Percentiles rank a stretch among this genome's conserved stretches.
Evolutionary conservation across 495 filamentous ascomycete genomes (phyloP).

Genomic region (Hyaloscypha hepaticicola): DNA sequence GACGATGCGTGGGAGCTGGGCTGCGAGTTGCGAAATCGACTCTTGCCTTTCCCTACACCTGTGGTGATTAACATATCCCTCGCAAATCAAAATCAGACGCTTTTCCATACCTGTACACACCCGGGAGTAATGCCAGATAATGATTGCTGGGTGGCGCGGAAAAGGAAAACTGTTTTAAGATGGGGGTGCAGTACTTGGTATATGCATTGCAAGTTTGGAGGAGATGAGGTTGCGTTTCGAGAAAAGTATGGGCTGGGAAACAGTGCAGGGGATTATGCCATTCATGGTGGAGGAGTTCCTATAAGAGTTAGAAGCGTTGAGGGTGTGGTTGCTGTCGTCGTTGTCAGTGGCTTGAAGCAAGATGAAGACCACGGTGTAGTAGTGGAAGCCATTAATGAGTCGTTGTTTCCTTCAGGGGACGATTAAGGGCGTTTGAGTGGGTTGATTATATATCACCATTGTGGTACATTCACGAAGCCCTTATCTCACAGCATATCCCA

Average conservation of each 20-base stretch:
- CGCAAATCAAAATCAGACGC: constrained; percentile 52
- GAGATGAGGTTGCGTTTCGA: constrained; percentile 58
- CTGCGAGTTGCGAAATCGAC: constrained; percentile 57
- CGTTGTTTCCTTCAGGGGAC: constrained; percentile 24
- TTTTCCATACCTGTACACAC: constrained; percentile 54
- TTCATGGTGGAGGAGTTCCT: constrained; percentile 73
- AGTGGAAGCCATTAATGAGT: constrained; percentile 60
- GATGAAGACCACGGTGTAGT: constrained; percentile 76
- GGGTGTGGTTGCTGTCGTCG: constrained; percentile 68
- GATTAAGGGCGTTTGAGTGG: too few species aligned
- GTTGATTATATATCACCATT: too few species aligned
- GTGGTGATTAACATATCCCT: constrained; percentile 66
- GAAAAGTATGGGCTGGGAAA: constrained; percentile 55
- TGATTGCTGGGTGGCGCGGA: constrained; percentile 57
- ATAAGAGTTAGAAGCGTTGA: constrained; percentile 68
- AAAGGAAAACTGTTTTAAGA: constrained; percentile 66
- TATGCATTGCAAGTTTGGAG: constrained; percentile 58
- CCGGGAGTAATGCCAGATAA: constrained; percentile 58
- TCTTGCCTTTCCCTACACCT: constrained; percentile 55
- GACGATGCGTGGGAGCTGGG: constrained; percentile 67
- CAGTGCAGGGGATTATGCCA: constrained; percentile 61
- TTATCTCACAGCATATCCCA: too few species aligned
- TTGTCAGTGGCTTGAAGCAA: constrained; percentile 74
- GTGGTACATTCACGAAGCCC: too few species aligned
- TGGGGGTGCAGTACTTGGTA: constrained; percentile 67